Evolutionary conservation across 805 yeast genomes (phyloP), one percentile per base, ranked within the genome.

Genomic region (Ogataea angusta): DNA sequence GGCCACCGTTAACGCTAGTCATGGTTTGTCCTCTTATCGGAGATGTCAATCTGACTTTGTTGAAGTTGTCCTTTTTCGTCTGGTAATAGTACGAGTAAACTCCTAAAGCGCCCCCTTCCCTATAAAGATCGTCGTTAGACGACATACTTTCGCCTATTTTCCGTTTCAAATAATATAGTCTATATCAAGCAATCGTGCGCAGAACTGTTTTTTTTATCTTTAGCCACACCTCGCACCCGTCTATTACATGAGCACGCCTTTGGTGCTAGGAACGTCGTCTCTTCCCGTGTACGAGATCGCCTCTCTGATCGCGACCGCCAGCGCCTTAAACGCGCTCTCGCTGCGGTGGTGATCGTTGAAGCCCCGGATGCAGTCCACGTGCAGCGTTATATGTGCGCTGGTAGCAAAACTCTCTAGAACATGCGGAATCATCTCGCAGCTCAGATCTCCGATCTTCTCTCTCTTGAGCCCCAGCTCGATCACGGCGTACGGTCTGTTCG

Each of bases 401-500:
- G 85, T 87, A 3, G 98, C 96, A 69, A 93, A 93, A 53, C 95
- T 83, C 63, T 89, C 95, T 47, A 93, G 61, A 34, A 93, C 90
- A 63, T 93, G 99, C n/a, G 97, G 97, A 49, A 93, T 84, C 99
- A 93, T 93, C 67, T 93, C 99, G 56, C 93, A 79, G 26, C 89
- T 78, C 38, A 93, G 72, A 56, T 86, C 95, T 38, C 99, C 99
- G 52, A 93, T 80, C 61, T 83, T 89, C 62, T 93, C 99, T 49
- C 99, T 75, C 64, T 83, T 85, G 57, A 93, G 73, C 0, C 96
- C 96, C 45, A 93, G 70, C 27, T 93, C 96, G 28, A 89, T 72
- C 13, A 87, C 93, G 0, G 96, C 95, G 64, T 67, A 90, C 2
- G 99, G 98, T 52, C 99, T 75, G 62, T 89, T 89, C 13, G 96